Conservation (phyloP, 177 flowering plant species). For the Vitis hybrid region DNA sequence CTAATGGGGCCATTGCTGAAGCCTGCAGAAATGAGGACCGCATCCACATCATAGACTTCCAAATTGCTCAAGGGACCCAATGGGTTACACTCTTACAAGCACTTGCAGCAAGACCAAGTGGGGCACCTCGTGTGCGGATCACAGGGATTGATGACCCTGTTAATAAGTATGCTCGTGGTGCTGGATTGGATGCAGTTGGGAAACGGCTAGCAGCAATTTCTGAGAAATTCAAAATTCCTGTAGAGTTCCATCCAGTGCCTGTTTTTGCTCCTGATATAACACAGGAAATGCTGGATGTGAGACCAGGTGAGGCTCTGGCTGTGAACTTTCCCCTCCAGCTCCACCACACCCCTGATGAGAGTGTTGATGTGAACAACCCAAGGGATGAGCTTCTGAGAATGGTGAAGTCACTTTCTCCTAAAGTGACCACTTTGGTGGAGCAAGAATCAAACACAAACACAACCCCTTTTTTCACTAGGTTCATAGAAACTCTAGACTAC, state of each 20-base stretch:
- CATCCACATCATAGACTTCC: conserved; percentile 77
- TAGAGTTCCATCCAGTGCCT: conserved; percentile 70
- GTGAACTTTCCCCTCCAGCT: conserved; percentile 81
- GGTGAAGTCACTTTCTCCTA: conserved; percentile 74
- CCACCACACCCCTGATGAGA: conserved; percentile 85
- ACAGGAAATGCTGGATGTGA: conserved; percentile 57
- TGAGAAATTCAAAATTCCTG: conserved; percentile 54
- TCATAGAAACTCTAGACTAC: conserved; percentile 57
- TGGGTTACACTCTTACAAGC: conserved; percentile 82
- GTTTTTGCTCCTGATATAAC: conserved; percentile 51
- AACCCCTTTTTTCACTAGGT: conserved; percentile 64
- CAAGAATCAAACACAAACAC: conserved; percentile 90
- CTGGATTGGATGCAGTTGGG: conserved; percentile 53
- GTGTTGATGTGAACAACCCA: conserved; percentile 72
- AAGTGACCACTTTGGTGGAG: conserved; percentile 70
- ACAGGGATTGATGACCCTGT: conserved; percentile 86
- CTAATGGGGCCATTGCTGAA: conserved; percentile 90
- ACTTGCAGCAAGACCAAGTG: conserved; percentile 72
- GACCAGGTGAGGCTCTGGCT: conserved; percentile 79
- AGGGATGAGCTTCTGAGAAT: conserved; percentile 70
- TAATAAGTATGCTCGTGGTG: conserved; percentile 70
- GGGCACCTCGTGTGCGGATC: conserved; percentile 73
- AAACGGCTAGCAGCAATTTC: conserved; percentile 50
- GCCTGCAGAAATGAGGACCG: conserved; percentile 63
- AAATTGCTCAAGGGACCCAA: conserved; percentile 77